Conservation (phyloP, 2,329 filamentous ascomycete species). For the Aspergillus tubingensis region DNA sequence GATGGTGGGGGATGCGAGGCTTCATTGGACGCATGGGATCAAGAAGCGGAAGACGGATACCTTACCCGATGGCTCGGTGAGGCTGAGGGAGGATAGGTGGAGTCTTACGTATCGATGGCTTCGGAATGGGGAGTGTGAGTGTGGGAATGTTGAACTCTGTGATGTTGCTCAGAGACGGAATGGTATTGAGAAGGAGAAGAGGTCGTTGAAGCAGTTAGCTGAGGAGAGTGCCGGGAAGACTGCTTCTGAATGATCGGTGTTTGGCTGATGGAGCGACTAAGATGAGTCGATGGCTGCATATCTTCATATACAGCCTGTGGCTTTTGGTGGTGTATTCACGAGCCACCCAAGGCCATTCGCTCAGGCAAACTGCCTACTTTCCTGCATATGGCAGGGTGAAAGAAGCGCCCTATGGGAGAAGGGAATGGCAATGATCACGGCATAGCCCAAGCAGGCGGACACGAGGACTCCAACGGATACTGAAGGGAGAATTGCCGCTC, state of each 20-base stretch:
- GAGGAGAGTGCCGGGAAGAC: not conserved
- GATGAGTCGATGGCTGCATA: not conserved
- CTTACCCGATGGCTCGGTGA: conserved; percentile 49
- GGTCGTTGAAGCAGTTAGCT: conserved; percentile 20
- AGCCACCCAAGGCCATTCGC: too few relatives aligned
- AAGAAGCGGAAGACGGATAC: conserved; percentile 56
- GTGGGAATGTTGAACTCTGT: conserved; percentile 53
- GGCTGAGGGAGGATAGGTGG: conserved; percentile 51
- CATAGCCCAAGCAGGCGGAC: too few relatives aligned
- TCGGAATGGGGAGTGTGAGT: conserved; percentile 52
- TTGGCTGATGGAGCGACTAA: not conserved
- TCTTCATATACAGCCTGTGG: too few relatives aligned
- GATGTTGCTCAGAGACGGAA: conserved; percentile 53
- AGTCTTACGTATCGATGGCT: conserved; percentile 60
- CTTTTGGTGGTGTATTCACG: too few relatives aligned
- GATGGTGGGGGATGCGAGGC: conserved; percentile 52
- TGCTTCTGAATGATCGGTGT: too few relatives aligned
- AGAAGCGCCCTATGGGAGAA: too few relatives aligned
- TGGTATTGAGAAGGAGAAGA: conserved; percentile 54
- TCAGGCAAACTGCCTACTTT: too few relatives aligned
- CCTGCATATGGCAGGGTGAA: too few relatives aligned
- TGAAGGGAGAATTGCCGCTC: too few relatives aligned
- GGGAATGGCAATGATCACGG: too few relatives aligned
- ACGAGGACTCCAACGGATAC: too few relatives aligned
- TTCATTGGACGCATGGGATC: conserved; percentile 61